These are phyloP conservation scores for Phytophthora aleatoria DNA, from an alignment of 352 stramenopile species.

Conservation along the genomic window DNA sequence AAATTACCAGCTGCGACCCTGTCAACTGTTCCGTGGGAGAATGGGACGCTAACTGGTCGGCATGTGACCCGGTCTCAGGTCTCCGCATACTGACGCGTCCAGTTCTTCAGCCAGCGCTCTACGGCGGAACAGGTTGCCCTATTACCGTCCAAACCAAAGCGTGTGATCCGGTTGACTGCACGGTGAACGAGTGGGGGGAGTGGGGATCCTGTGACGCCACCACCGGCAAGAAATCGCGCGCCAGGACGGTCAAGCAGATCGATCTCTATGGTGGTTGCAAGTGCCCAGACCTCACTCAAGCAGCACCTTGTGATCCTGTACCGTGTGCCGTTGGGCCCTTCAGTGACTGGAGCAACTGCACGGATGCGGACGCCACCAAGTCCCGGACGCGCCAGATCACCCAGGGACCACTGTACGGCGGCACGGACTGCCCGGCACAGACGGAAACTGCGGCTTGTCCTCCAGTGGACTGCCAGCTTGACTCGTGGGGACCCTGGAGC, in stretches of 20 bases:
- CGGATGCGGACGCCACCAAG: constrained; percentile 42
- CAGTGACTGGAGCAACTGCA: constrained; percentile 58
- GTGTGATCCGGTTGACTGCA: constrained; percentile 64
- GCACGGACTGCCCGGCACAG: constrained; percentile 27
- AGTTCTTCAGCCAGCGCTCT: constrained; percentile 38
- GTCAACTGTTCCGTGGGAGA: constrained; percentile 47
- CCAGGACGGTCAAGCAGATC: constrained; percentile 37
- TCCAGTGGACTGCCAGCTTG: constrained; percentile 50
- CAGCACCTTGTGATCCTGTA: constrained; percentile 48
- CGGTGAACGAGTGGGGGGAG: constrained; percentile 36
- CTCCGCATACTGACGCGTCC: constrained; percentile 44
- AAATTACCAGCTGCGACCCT: constrained; percentile 43
- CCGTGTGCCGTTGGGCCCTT: constrained; percentile 47
- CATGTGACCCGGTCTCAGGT: constrained; percentile 38
- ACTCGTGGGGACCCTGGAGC: constrained; percentile 46
- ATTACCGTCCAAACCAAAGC: constrained; percentile 35
- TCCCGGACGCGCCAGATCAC: constrained; percentile 37
- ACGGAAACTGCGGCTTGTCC: constrained; percentile 41
- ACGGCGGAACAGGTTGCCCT: constrained; percentile 43
- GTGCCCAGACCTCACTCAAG: constrained; percentile 50
- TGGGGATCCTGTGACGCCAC: constrained; percentile 36
- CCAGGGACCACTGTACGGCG: constrained; percentile 44
- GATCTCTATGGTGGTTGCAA: constrained; percentile 59
- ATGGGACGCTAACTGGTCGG: constrained; percentile 41
- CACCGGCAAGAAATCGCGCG: constrained; percentile 43